phyloP scores from a whole-genome alignment of 495 filamentous ascomycete genomes.

The Penicillium tannophilum region DNA sequence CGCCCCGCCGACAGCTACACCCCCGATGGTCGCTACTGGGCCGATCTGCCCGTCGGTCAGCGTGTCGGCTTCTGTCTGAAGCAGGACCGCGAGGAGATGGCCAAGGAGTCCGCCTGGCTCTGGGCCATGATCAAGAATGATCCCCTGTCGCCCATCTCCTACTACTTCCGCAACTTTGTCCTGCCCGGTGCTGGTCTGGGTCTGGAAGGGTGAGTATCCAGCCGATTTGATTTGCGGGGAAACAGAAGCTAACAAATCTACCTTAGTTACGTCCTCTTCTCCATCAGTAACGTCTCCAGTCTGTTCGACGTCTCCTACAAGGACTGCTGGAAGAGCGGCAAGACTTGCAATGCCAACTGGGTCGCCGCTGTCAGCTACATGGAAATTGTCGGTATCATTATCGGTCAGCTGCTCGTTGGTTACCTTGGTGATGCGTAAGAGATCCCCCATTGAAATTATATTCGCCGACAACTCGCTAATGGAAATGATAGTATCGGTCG shows the following conservation, averaged over 20 bases:
- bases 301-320: slow-evolving; percentile 71
- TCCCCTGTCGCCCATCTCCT: slow-evolving; percentile 73
- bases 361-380: slow-evolving; percentile 75
- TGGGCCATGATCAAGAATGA: slow-evolving; percentile 77
- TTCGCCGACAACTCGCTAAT: neutral
- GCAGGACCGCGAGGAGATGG: slow-evolving; percentile 64
- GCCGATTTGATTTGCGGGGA: neutral
- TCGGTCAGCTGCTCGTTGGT: slow-evolving; percentile 78
- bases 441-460: neutral
- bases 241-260: neutral
- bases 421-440: slow-evolving; percentile 56
- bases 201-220: slow-evolving; percentile 62
- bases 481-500: slow-evolving; percentile 63
- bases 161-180: slow-evolving; percentile 81
- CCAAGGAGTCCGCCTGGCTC: slow-evolving; percentile 59
- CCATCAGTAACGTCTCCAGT: slow-evolving; percentile 79
- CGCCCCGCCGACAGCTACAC: slow-evolving; percentile 81
- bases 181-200: slow-evolving; percentile 83
- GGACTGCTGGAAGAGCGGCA: slow-evolving; percentile 66
- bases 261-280: slow-evolving; percentile 77
- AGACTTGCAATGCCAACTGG: slow-evolving; percentile 72
- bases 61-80: slow-evolving; percentile 67
- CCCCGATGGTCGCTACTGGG: slow-evolving; percentile 79
- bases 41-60: slow-evolving; percentile 67
- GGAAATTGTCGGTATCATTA: slow-evolving; percentile 83